Evolutionary conservation across 208 protist species (phyloP).

Genomic region (Leishmania lainsoni): DNA sequence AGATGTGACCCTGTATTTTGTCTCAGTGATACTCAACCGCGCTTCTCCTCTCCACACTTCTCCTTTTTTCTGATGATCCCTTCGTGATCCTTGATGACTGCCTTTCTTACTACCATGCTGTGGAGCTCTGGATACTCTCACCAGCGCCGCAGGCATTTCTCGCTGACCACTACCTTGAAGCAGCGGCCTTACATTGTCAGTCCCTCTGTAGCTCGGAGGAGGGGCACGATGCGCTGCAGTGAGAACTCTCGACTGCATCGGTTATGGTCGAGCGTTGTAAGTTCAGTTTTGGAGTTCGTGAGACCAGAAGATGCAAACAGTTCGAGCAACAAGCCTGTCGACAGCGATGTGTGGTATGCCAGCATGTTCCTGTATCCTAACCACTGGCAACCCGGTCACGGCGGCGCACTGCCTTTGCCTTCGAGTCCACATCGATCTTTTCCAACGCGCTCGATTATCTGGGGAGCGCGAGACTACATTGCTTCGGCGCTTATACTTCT

Average conservation of each 20-base stretch:
- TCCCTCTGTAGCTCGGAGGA: not conserved
- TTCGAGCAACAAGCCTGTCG: conserved; percentile 33
- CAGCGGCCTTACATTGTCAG: not conserved
- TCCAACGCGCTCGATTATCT: conserved; percentile 10
- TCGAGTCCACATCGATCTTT: conserved; percentile 16
- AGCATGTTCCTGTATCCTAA: conserved; percentile 81
- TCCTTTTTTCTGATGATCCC: not conserved
- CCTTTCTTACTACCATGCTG: too few species aligned
- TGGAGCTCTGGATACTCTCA: not conserved
- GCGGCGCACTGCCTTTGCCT: conserved; percentile 29
- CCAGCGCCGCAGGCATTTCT: not conserved
- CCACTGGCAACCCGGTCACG: conserved; percentile 65
- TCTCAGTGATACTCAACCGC: not conserved
- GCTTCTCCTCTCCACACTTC: not conserved
- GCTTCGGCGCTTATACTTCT: conserved; percentile 10
- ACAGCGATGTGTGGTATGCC: conserved; percentile 81
- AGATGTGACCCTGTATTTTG: not conserved
- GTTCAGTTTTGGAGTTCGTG: not conserved
- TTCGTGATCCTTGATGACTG: not conserved
- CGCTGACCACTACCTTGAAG: not conserved
- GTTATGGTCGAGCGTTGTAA: not conserved
- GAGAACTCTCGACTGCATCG: not conserved
- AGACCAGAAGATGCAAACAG: conserved; percentile 32
- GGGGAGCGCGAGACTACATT: conserved; percentile 11
- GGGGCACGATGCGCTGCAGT: not conserved